Evolutionary conservation across 2,329 filamentous ascomycete species (phyloP), one percentile per base, ranked within the genome.

Genomic region (Coccinonectria pachysandricola): DNA sequence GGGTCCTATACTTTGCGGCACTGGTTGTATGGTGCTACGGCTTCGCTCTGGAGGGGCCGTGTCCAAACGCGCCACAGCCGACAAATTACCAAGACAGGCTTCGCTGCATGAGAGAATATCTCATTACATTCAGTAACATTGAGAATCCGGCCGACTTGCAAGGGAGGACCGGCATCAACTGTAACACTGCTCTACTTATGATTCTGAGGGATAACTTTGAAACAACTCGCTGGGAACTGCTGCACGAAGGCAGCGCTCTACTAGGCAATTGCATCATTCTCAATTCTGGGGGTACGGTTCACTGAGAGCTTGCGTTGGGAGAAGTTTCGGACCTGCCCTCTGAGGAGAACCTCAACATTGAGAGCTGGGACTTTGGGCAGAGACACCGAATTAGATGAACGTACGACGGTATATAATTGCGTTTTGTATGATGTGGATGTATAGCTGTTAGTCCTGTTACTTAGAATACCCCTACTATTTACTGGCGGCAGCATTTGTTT

Each of bases 1-100:
- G 91, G 88, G 86, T 95, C 8, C 64, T 96, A 26, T 98, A 95
- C 56, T 92, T 94, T 49, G 84, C 91, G 1, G 77, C 79, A 1
- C 66, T 98, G 9, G 84, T 95, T 12, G 82, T 96, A 1, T 98
- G 91, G 91, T 85, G 77, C 34, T 98, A 96, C 46, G 88, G 87
- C 3, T 95, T 77, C 49, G 86, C 88, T 0, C 62, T 93, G 12
- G 91, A 96, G 42, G 91, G 91, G 0, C 71, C 85, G 0, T 72
- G 82, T 31, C 60, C 66, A 6, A 57, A 54, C 4, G 46, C 57
- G 26, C 65, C 56, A 41, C 57, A 60, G 12, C 72, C 81, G 30
- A 54, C 52, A 19, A 77, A 64, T 1, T 65, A 66, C 24, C 68
- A 75, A 9, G 78, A 83, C 36, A 78, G 80, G 50, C 68, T 80